Conservation (phyloP, 139 green algal species). For the Prasinococcaceae sp. region DNA sequence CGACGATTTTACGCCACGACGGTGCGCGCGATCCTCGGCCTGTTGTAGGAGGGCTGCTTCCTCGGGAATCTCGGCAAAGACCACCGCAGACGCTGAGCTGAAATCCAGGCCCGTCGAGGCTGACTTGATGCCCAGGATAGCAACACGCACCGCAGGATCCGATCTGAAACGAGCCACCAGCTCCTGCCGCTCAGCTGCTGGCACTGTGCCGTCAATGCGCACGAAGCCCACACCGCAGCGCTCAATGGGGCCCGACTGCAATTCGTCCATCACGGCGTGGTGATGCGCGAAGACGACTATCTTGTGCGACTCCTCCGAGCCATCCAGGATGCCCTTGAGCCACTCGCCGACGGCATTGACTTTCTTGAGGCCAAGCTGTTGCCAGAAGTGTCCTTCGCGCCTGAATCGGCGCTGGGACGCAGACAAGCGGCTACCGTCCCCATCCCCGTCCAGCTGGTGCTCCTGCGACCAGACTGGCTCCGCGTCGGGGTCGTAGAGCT, state of each 20-base stretch:
- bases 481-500: no score
- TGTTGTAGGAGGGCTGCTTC: slow-evolving; percentile 48
- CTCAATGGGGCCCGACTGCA: slow-evolving; percentile 47
- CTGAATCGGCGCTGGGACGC: no score
- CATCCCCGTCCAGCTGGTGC: no score
- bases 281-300: slow-evolving; percentile 92
- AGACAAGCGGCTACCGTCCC: no score
- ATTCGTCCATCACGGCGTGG: slow-evolving; percentile 58
- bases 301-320: slow-evolving; percentile 43
- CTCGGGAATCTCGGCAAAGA: slow-evolving; percentile 74
- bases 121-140: slow-evolving; percentile 76
- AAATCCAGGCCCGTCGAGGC: slow-evolving; percentile 88
- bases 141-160: slow-evolving; percentile 38
- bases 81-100: slow-evolving; percentile 54
- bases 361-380: background rate
- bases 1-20: slow-evolving; percentile 43
- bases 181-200: slow-evolving; percentile 35
- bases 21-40: slow-evolving; percentile 74
- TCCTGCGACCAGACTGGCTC: no score
- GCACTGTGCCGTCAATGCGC: slow-evolving; percentile 72
- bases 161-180: slow-evolving; percentile 44
- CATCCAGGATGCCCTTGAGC: background rate
- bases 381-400: no score
- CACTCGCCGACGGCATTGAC: background rate
- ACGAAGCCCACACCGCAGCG: slow-evolving; percentile 48